Evolutionary conservation across 768 basidiomycete species (phyloP), one percentile per base, ranked within the genome.

Genomic region (Coprinellus micaceus): DNA sequence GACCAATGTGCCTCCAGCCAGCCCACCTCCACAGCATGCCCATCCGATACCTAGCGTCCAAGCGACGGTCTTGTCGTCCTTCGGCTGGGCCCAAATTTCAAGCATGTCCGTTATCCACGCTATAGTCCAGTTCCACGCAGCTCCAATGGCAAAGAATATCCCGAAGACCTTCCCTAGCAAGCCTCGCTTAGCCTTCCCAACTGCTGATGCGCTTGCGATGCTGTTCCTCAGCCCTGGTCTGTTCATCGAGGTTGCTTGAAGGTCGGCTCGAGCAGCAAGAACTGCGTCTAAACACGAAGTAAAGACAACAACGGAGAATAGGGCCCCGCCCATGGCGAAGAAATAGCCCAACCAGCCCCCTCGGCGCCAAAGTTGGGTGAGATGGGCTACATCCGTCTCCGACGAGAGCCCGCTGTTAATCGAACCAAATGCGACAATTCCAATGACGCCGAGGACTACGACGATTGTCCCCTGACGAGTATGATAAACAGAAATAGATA

Each of bases 11-110:
- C 86, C 85, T 4, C 95, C 96, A 5, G 93, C 92, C 37, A 98
- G 75, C 33, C 92, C 88, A 12, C 95, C 95, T 30, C 95, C 94
- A 53, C 86, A 85, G 59, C 94, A 94, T 2, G 93, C 90, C 96
- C 95, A 98, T 1, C 87, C 88, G 49, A 98, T 92, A 13, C 94
- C 95, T 44, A 95, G 78, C 25, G 90, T 86, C 91, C 94, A 97
- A 6, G 88, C 88, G 40, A 98, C 76, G 53, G 86, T 85, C 62
- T 82, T 88, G 66, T 98, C 95, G 65, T 88, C 88, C 64, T 87
- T 89, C 12, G 86, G 77, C 26, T 82, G 85, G 7, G 87, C 88
- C 86, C 89, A 89, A 1, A 69, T 62, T 65, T 95, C 92, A 49
- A 94, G 71, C 64, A 77, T 77, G 59, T 84, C 81, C 24, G 77